Base-by-base conservation (phyloP, 768 basidiomycete species). In the Phaeolepiota aurea region DNA sequence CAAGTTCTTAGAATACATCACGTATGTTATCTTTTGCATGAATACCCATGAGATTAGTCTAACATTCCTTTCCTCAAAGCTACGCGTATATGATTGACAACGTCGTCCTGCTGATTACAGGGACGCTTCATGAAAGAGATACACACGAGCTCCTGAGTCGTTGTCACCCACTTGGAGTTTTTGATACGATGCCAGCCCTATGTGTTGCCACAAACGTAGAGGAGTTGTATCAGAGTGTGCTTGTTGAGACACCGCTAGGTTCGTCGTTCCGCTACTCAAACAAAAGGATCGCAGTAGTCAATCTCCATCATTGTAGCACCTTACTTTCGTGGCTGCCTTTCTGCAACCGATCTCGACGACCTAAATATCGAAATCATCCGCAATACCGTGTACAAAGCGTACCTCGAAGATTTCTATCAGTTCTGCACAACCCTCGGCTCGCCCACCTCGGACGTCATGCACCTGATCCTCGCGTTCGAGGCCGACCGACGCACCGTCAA, bases 11-110 rank as follows among this genome's bases (percentile, higher is more conserved):
- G 96, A 98, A 54, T 99, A 97, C 61, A 88, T 99, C 65, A 98
- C 93, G 87, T 98, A 64, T 49, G 88, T 74, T 13, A 46, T 38
- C 13, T 41, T 18, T 37, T 39, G 21, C 32, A 3, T 20, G 20
- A 37, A 21, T 4, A 20, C 34, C 23, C 15, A 35, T 9, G 33
- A 10, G 33, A 7, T 35, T 7, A 15, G 7, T 35, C 9, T 35
- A 35, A 35, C 18, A 35, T n/a, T 19, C 15, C 7, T 19, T n/a
- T 43, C 30, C 44, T 25, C 31, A 14, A 42, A 96, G 92, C 33
- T 96, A 96, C 59, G 91, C 81, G 20, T 99, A 98, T 65, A 99
- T 99, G 96, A 98, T 99, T 56, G 96, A 99, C 77, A 99, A 99
- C 59, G 87, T 99, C 54, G 83, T 99, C 44, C 74, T 99, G 40